Evolutionary conservation across 208 protist genomes (phyloP).

Genomic region (Acanthamoeba rhysodes): DNA sequence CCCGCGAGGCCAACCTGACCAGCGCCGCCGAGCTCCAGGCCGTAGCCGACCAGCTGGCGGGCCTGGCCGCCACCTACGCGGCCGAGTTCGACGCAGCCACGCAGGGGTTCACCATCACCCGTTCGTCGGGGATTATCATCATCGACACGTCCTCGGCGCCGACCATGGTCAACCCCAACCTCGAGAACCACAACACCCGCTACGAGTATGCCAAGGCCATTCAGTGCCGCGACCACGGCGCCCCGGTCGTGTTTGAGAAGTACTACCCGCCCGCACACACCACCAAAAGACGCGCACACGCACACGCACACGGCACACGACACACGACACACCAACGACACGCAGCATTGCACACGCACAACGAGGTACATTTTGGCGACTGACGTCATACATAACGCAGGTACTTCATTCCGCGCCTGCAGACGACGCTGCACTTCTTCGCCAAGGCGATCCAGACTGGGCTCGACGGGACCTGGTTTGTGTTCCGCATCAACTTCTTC

Average conservation of each 20-base stretch:
- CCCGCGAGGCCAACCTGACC: too few relatives aligned
- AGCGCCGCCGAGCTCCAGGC: too few relatives aligned
- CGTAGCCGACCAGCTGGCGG: too few relatives aligned
- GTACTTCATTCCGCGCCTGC: not conserved
- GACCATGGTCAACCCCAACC: not conserved
- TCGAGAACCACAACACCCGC: constrained; percentile 70
- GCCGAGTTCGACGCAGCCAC: not conserved
- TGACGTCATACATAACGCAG: not conserved
- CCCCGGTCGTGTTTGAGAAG: constrained; percentile 27
- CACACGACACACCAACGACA: too few relatives aligned
- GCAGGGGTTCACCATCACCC: constrained; percentile 41
- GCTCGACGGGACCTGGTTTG: constrained; percentile 9
- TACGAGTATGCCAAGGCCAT: constrained; percentile 71
- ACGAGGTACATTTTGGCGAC: too few relatives aligned
- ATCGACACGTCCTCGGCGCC: constrained; percentile 18
- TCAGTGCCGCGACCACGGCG: constrained; percentile 63
- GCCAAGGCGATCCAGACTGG: constrained; percentile 31
- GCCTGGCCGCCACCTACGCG: too few relatives aligned
- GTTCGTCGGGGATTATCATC: constrained; percentile 49
- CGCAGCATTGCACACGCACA: too few relatives aligned
- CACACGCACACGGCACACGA: too few relatives aligned
- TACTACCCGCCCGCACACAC: not conserved
- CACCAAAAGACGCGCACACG: too few relatives aligned
- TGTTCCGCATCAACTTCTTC: not conserved
- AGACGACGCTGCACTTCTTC: not conserved